phyloP scores from a whole-genome alignment of 2,329 filamentous ascomycete species.

The Alternaria solani region DNA sequence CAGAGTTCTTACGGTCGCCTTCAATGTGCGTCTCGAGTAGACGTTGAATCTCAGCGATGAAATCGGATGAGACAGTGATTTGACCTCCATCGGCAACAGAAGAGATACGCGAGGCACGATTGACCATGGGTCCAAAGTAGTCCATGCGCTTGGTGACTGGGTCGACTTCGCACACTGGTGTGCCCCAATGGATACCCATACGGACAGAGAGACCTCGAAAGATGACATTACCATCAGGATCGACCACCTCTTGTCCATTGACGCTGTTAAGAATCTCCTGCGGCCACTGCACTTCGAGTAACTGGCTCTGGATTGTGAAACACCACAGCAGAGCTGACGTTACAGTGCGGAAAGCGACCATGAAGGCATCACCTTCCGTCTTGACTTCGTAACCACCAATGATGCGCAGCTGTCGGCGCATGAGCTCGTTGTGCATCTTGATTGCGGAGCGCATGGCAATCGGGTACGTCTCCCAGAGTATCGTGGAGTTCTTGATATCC shows the following conservation, averaged over 20 bases:
- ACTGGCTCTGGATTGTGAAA: slow-evolving; percentile 88
- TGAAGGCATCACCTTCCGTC: slow-evolving; percentile 99
- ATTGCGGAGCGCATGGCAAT: slow-evolving; percentile 96
- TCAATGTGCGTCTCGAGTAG: slow-evolving; percentile 91
- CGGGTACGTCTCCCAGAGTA: slow-evolving; percentile 93
- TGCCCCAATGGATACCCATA: slow-evolving; percentile 97
- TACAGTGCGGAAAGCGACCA: slow-evolving; percentile 97
- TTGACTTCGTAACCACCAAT: slow-evolving; percentile 99
- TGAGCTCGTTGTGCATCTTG: slow-evolving; percentile 95
- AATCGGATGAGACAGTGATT: slow-evolving; percentile 95
- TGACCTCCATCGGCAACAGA: slow-evolving; percentile 95
- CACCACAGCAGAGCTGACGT: slow-evolving; percentile 95
- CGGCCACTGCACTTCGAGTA: slow-evolving; percentile 92
- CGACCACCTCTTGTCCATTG: slow-evolving; percentile 81
- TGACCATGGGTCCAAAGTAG: slow-evolving; percentile 99
- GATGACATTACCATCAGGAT: slow-evolving; percentile 86
- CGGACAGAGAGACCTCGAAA: slow-evolving; percentile 94
- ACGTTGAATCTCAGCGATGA: slow-evolving; percentile 93
- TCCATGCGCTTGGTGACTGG: slow-evolving; percentile 98
- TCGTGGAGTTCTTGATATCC: slow-evolving; percentile 98
- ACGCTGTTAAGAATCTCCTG: slow-evolving; percentile 88
- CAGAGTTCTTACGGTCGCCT: slow-evolving; percentile 73
- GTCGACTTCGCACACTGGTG: slow-evolving; percentile 92
- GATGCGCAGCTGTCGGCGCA: slow-evolving; percentile 89
- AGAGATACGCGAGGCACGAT: slow-evolving; percentile 92